Evolutionary conservation across 139 green algal species (phyloP).

Genomic region (Chlorella sp.): DNA sequence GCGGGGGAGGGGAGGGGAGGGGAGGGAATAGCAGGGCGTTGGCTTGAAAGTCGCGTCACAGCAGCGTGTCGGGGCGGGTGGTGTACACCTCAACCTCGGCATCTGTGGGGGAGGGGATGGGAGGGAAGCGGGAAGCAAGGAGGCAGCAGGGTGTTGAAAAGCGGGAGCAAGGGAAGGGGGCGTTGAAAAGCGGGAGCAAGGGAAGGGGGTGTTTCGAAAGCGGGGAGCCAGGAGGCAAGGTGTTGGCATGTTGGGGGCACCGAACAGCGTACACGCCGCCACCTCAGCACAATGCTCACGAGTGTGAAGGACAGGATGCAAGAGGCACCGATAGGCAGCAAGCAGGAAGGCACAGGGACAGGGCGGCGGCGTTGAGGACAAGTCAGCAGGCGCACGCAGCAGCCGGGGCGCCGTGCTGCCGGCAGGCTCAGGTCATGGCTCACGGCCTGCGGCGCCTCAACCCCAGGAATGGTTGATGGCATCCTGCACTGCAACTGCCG

Average conservation of each 20-base stretch:
- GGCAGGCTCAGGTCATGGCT: too few species aligned
- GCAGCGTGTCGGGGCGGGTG: conserved; percentile 35
- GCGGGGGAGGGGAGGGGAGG: neutral
- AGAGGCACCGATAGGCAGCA: neutral
- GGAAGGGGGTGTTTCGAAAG: too few species aligned
- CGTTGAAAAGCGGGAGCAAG: too few species aligned
- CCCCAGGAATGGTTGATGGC: too few species aligned
- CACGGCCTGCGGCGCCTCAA: too few species aligned
- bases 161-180: too few species aligned
- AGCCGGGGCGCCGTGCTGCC: neutral
- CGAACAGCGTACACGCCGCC: neutral
- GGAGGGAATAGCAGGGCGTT: neutral
- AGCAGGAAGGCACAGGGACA: too few species aligned
- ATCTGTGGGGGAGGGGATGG: neutral
- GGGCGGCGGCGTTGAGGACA: neutral
- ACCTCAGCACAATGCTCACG: neutral
- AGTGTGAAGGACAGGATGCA: neutral
- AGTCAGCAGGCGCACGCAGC: neutral
- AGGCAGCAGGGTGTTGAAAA: neutral
- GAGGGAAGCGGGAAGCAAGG: neutral
- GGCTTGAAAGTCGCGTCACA: neutral
- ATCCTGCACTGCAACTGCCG: too few species aligned
- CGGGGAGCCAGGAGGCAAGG: too few species aligned
- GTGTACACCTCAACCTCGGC: conserved; percentile 83
- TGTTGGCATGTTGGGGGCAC: too few species aligned